Evolutionary conservation across 495 filamentous ascomycete species (phyloP).

Genomic region (Penicillium lividum): DNA sequence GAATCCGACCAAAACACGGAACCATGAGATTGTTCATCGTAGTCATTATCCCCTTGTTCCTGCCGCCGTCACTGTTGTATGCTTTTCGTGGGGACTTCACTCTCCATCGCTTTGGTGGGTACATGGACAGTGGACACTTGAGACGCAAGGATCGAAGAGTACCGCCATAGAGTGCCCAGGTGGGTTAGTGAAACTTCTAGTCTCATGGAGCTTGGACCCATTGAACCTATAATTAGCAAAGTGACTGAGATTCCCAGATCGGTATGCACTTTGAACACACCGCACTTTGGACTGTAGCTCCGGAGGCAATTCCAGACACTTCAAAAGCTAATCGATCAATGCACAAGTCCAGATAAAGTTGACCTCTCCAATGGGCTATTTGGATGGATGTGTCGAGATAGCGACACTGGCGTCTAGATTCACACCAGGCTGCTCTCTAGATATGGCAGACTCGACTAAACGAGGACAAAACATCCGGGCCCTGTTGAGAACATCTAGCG

Average conservation of each 20-base stretch:
- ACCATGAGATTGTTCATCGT: not conserved
- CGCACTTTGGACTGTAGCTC: not conserved
- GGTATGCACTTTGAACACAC: not conserved
- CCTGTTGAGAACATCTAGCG: no score
- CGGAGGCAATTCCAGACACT: not conserved
- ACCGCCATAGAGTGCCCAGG: not conserved
- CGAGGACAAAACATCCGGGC: no score
- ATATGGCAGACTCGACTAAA: no score
- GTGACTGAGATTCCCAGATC: not conserved
- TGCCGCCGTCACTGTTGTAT: not conserved
- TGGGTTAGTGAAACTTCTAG: no score
- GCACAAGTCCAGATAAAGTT: not conserved
- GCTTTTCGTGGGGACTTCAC: not conserved
- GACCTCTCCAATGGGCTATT: not conserved
- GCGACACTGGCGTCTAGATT: constrained; percentile 7
- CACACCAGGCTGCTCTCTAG: not conserved
- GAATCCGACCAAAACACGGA: not conserved
- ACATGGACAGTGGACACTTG: not conserved
- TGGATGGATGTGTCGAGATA: constrained; percentile 5
- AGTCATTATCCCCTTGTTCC: not conserved
- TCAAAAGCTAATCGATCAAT: not conserved
- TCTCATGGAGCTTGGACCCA: not conserved
- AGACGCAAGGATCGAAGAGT: not conserved
- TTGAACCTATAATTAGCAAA: not conserved
- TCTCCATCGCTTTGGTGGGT: not conserved